Base-by-base conservation (phyloP, 768 basidiomycete genomes). In the Suillus clintonianus region DNA sequence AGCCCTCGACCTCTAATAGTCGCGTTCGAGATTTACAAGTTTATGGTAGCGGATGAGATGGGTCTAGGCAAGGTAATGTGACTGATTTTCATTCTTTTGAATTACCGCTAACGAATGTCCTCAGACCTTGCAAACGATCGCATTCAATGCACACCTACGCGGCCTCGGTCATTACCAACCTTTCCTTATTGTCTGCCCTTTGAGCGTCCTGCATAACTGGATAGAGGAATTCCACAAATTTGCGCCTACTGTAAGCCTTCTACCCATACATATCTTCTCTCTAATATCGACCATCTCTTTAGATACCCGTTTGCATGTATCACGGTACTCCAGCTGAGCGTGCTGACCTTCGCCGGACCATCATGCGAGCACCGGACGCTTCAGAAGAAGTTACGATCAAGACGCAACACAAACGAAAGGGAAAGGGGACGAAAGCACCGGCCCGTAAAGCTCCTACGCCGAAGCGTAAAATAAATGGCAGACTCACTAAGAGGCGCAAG, bases 141-240 rank as follows among this genome's bases (percentile, higher is more conserved):
- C 96, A 0, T 97, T 99, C 74, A 86, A 93, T 63, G 96, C 96
- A 0, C 90, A 95, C 76, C 82, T 99, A 1, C 89, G 94, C 36
- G 89, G 91, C 62, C 79, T 86, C 61, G 81, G 86, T 5, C 86
- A 90, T 53, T 82, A 81, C 64, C 84, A 85, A 17, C 92, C 94
- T 0, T 92, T 96, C 76, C 83, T 99, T 30, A 77, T 99, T 62
- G 94, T 98, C 22, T 95, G 94, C 65, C 97, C 97, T 0, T 85
- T 99, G 1, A 94, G 94, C 51, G 97, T 99, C 14, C 77, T 98
- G 17, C 90, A 95, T 70, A 97, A 96, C 69, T 98, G 96, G 95
- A 78, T 83, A 4, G 85, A 88, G 58, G 95, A 98, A 72, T 97
- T 94, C 72, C 74, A 77, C 45, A 89, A 89, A 60, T 97, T 97